phyloP scores from a whole-genome alignment of 2,329 filamentous ascomycete species.

The Scytalidium sp. region DNA sequence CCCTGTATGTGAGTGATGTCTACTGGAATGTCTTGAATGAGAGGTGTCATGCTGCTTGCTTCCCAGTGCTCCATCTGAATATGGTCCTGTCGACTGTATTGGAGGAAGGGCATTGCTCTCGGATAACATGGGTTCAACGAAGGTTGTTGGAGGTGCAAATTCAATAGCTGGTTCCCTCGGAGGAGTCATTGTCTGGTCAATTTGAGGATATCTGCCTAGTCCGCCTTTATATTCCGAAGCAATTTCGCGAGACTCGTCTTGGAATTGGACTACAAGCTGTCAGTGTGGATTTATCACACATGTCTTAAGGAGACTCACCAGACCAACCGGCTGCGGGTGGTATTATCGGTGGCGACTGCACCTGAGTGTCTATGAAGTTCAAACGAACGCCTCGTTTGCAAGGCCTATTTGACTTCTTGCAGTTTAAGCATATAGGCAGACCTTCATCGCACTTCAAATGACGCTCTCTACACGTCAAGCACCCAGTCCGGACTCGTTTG shows the following conservation, averaged over 20 bases:
- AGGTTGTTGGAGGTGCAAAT: slow-evolving; percentile 12
- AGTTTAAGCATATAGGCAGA: slow-evolving; percentile 65
- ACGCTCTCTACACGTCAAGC: slow-evolving; percentile 82
- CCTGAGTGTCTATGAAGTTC: slow-evolving; percentile 86
- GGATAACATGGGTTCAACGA: slow-evolving; percentile 12
- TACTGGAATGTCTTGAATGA: slow-evolving; percentile 23
- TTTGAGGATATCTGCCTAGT: slow-evolving; percentile 64
- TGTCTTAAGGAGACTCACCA: slow-evolving; percentile 34
- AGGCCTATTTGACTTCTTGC: slow-evolving; percentile 78
- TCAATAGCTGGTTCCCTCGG: slow-evolving; percentile 21
- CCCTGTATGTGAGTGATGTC: slow-evolving; percentile 28
- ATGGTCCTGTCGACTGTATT: slow-evolving; percentile 22
- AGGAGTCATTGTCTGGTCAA: slow-evolving; percentile 36
- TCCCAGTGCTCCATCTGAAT: slow-evolving; percentile 17
- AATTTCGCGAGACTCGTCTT: slow-evolving; percentile 86
- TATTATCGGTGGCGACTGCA: slow-evolving; percentile 62
- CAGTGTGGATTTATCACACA: slow-evolving; percentile 8
- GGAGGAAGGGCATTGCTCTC: slow-evolving; percentile 25
- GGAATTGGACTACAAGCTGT: slow-evolving; percentile 61
- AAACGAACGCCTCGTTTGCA: slow-evolving; percentile 85
- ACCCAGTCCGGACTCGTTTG: slow-evolving; percentile 86
- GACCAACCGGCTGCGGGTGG: slow-evolving; percentile 63
- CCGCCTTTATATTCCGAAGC: slow-evolving; percentile 88
- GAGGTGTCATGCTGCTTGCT: slow-evolving; percentile 20
- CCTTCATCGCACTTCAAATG: slow-evolving; percentile 90